phyloP scores from a whole-genome alignment of 2,329 filamentous ascomycete genomes.

The Pseudocercospora cruenta region DNA sequence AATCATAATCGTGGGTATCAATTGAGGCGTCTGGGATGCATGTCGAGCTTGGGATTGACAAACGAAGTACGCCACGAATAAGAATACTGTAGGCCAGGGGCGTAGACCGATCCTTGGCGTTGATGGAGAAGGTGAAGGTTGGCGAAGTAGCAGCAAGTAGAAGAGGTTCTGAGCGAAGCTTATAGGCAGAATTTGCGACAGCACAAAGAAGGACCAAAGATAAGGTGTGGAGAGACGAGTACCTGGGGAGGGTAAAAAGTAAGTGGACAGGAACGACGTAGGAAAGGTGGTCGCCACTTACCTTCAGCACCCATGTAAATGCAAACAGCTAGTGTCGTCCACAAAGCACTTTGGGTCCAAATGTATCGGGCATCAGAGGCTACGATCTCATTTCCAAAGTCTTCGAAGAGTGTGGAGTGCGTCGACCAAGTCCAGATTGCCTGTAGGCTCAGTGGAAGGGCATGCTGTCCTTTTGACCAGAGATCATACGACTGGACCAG shows the following conservation, averaged over 20 bases:
- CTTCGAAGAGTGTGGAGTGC: conserved; percentile 38
- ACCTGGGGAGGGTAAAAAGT: too few relatives aligned
- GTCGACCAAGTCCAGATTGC: conserved; percentile 38
- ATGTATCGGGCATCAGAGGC: conserved; percentile 27
- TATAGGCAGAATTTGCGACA: conserved; percentile 41
- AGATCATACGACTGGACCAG: conserved; percentile 38
- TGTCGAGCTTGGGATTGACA: neutral
- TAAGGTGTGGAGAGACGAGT: neutral
- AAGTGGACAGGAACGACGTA: neutral
- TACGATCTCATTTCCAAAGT: conserved; percentile 40
- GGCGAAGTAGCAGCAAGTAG: conserved; percentile 35
- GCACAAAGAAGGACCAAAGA: conserved; percentile 39
- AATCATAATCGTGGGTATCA: conserved; percentile 32
- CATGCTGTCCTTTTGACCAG: conserved; percentile 27
- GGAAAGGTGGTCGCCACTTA: neutral
- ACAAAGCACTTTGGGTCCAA: conserved; percentile 33
- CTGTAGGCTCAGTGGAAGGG: neutral
- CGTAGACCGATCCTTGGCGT: neutral
- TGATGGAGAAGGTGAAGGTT: conserved; percentile 3
- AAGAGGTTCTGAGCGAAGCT: conserved; percentile 41
- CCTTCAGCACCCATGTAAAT: conserved; percentile 38
- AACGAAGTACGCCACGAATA: neutral
- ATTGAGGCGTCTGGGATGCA: neutral
- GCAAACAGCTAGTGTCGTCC: conserved; percentile 32
- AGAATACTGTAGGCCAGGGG: neutral